Conservation (phyloP, 805 yeast genomes). For the Pichia insulana region DNA sequence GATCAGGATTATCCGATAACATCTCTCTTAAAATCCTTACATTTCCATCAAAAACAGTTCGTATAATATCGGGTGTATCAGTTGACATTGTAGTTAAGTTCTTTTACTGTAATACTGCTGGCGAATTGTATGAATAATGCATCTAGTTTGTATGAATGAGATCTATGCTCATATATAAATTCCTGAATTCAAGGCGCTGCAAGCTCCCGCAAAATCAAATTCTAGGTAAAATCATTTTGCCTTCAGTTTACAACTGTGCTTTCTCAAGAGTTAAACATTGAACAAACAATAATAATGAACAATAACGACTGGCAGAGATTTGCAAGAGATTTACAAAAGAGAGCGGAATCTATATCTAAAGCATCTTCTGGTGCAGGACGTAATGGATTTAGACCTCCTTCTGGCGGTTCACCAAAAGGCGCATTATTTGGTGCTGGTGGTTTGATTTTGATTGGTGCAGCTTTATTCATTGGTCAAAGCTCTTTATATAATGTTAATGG, state of each 20-base stretch:
- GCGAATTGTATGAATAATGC: too few relatives aligned
- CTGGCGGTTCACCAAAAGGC: conserved; percentile 37
- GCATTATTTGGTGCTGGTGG: conserved; percentile 60
- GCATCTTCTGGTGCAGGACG: conserved; percentile 23
- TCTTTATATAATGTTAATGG: conserved; percentile 87
- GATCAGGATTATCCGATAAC: conserved; percentile 40
- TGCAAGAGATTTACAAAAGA: conserved; percentile 41
- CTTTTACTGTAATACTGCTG: not conserved
- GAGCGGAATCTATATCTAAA: conserved; percentile 34
- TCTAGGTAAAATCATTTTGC: not conserved
- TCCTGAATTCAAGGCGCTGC: too few relatives aligned
- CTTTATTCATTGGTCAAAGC: conserved; percentile 42
- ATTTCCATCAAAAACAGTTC: conserved; percentile 61
- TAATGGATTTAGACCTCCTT: conserved; percentile 6
- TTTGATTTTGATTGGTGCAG: conserved; percentile 47
- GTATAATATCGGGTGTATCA: conserved; percentile 33
- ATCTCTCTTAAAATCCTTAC: conserved; percentile 41
- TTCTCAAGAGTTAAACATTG: too few relatives aligned
- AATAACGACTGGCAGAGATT: conserved; percentile 43
- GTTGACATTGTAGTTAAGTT: conserved; percentile 9
- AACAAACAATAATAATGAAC: too few relatives aligned
- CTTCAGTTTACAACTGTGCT: too few relatives aligned
- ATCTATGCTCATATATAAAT: too few relatives aligned
- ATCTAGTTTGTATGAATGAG: too few relatives aligned
- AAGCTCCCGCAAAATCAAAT: not conserved